phyloP scores from a whole-genome alignment of 2,329 filamentous ascomycete genomes.

The Harringtonia aguacate region DNA sequence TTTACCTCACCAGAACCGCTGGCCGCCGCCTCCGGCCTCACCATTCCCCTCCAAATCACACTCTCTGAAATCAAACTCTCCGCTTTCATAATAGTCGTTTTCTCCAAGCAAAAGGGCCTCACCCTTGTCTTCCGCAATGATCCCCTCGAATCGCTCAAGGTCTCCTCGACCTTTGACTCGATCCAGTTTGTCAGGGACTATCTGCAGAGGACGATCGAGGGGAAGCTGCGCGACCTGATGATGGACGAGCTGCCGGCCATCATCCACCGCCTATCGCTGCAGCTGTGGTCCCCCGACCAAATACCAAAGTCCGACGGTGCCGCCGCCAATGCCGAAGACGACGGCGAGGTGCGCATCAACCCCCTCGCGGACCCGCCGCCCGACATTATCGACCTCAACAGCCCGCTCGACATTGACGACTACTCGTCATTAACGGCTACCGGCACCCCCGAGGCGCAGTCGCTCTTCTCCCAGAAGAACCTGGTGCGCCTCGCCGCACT shows the following conservation, averaged over 20 bases:
- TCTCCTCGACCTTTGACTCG: constrained; percentile 97
- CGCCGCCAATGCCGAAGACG: constrained; percentile 35
- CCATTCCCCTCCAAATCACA: constrained; percentile 95
- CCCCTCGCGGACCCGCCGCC: constrained; percentile 72
- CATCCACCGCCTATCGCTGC: constrained; percentile 82
- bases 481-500: constrained; percentile 71
- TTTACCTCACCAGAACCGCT: constrained; percentile 91
- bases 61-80: constrained; percentile 91
- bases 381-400: constrained; percentile 71
- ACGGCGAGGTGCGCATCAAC: constrained; percentile 56
- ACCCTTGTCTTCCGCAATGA: constrained; percentile 98
- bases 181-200: constrained; percentile 98
- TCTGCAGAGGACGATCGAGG: constrained; percentile 90
- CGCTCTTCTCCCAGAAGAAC: constrained; percentile 92
- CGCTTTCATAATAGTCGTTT: constrained; percentile 94
- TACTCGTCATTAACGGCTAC: constrained; percentile 72
- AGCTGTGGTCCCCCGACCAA: constrained; percentile 84
- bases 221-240: constrained; percentile 81
- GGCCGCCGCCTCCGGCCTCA: constrained; percentile 82
- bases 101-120: constrained; percentile 92
- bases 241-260: constrained; percentile 98
- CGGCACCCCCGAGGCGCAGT: constrained; percentile 69
- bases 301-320: constrained; percentile 55
- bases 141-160: constrained; percentile 92
- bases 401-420: constrained; percentile 62